Conservation (phyloP, 2,329 filamentous ascomycete genomes). For the Fusarium chuoi region DNA sequence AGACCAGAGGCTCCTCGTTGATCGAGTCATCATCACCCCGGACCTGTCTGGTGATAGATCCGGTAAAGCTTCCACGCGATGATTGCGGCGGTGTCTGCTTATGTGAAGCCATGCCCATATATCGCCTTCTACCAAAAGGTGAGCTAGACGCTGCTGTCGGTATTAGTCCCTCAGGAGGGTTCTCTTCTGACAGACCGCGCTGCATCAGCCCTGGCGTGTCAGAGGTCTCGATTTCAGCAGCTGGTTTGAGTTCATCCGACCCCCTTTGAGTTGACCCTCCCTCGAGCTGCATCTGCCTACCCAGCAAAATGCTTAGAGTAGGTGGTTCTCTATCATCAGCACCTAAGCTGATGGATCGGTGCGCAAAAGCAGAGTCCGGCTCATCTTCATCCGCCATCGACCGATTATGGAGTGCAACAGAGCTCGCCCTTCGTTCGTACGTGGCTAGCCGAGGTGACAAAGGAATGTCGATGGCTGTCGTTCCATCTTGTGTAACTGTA, state of each 20-base stretch:
- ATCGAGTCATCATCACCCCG: constrained; percentile 60
- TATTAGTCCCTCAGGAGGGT: constrained; percentile 58
- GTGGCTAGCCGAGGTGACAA: constrained; percentile 71
- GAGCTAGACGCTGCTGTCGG: constrained; percentile 54
- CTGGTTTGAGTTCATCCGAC: constrained; percentile 51
- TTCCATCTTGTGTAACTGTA: constrained; percentile 61
- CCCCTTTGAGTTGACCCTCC: constrained; percentile 45
- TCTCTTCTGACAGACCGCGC: constrained; percentile 58
- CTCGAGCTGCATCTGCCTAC: constrained; percentile 53
- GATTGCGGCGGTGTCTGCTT: constrained; percentile 58
- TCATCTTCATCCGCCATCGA: constrained; percentile 67
- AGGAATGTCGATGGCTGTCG: constrained; percentile 78
- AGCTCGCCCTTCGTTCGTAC: constrained; percentile 72
- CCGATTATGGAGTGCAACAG: constrained; percentile 72
- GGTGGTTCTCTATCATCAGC: constrained; percentile 72
- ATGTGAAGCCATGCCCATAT: constrained; percentile 55
- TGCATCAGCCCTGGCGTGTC: constrained; percentile 54
- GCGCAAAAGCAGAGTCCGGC: constrained; percentile 67
- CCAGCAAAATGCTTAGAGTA: constrained; percentile 71
- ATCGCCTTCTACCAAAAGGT: constrained; percentile 59
- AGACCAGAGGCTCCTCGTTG: constrained; percentile 76
- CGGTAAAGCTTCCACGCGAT: constrained; percentile 58
- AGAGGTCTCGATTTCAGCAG: constrained; percentile 54
- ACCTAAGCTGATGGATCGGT: constrained; percentile 75
- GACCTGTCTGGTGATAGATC: constrained; percentile 51